Percentiles rank a stretch among this genome's conserved stretches.
Conservation (phyloP, 768 basidiomycete species). For the Boletus subparvulus region DNA sequence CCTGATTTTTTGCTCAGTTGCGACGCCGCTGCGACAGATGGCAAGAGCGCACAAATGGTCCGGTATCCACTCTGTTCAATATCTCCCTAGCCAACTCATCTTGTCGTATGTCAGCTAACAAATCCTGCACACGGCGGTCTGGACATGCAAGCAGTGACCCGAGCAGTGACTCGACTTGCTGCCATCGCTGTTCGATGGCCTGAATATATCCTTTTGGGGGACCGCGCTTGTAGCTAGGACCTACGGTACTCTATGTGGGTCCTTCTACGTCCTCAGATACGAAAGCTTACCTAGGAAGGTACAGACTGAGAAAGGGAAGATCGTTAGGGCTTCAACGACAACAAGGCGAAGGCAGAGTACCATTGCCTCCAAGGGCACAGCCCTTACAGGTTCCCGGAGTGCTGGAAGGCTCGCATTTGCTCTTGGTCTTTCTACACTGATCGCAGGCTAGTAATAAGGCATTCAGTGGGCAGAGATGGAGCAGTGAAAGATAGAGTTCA, state of each 20-base stretch:
- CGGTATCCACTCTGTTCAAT: slow-evolving; percentile 69
- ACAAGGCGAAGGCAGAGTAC: slow-evolving; percentile 32
- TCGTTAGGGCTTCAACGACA: slow-evolving; percentile 10
- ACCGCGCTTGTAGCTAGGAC: slow-evolving; percentile 79
- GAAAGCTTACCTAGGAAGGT: slow-evolving; percentile 56
- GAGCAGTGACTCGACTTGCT: slow-evolving; percentile 88
- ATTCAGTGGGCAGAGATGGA: slow-evolving; percentile 13
- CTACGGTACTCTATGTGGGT: slow-evolving; percentile 35
- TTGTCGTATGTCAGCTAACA: slow-evolving; percentile 62
- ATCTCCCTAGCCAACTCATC: slow-evolving; percentile 81
- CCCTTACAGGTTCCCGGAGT: slow-evolving; percentile 59
- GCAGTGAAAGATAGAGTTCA: slow-evolving; percentile 22
- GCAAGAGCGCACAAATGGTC: slow-evolving; percentile 63
- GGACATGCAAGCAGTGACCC: slow-evolving; percentile 76
- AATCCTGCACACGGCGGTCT: slow-evolving; percentile 59
- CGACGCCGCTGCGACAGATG: neutral
- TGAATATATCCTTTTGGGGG: slow-evolving; percentile 91
- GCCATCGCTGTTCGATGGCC: slow-evolving; percentile 89
- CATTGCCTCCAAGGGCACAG: slow-evolving; percentile 55
- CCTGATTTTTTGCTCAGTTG: slow-evolving; percentile 41
- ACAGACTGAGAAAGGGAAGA: slow-evolving; percentile 45
- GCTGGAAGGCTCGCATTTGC: slow-evolving; percentile 69
- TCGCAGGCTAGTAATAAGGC: slow-evolving; percentile 62
- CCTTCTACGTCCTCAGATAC: neutral
- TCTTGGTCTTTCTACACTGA: slow-evolving; percentile 85